Evolutionary conservation across 2,329 filamentous ascomycete genomes (phyloP), one percentile per base, ranked within the genome.

Genomic region (Eutypella sp.): DNA sequence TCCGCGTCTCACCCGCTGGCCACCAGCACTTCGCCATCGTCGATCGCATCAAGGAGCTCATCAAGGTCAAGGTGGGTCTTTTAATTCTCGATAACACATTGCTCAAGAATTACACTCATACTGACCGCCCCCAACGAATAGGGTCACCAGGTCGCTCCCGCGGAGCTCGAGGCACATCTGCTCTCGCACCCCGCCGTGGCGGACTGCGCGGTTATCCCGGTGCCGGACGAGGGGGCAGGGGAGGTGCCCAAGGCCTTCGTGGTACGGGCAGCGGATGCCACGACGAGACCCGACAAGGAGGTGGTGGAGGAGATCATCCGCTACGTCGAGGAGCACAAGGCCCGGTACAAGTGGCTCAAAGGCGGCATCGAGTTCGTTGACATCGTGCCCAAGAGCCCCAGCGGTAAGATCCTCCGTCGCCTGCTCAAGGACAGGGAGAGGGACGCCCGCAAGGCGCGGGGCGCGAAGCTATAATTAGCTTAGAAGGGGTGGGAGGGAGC

Each of bases 21-120:
- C 71, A 84, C 52, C 89, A 96, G 65, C 91, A 96, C 59, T 63
- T 96, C 41, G 85, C 89, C 61, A 85, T 96, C 47, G 85, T 90
- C 1, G 91, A 96, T 62, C 81, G 91, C 13, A 67, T 75, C 51
- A 77, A 72, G 56, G 72, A 75, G 57, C 55, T 75, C 45, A 75
- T 75, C 59, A 75, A 75, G 56, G 67, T 70, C 27, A 67, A 89
- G 64, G 69, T 71, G 53, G 41, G 58, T 19, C 8, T 24, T n/a
- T n/a, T n/a, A 15, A 33, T 20, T n/a, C n/a, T n/a, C n/a, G n/a
- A n/a, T n/a, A n/a, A n/a, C n/a, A n/a, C n/a, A n/a, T 10, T 45
- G n/a, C 19, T 29, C 7, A 9, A 29, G 2, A 3, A 23, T 20
- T 29, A 20, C 24, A 16, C 25, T 25, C 20, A 36, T 41, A 15